Evolutionary conservation across 768 basidiomycete genomes (phyloP).

Genomic region (Galerina sulciceps): DNA sequence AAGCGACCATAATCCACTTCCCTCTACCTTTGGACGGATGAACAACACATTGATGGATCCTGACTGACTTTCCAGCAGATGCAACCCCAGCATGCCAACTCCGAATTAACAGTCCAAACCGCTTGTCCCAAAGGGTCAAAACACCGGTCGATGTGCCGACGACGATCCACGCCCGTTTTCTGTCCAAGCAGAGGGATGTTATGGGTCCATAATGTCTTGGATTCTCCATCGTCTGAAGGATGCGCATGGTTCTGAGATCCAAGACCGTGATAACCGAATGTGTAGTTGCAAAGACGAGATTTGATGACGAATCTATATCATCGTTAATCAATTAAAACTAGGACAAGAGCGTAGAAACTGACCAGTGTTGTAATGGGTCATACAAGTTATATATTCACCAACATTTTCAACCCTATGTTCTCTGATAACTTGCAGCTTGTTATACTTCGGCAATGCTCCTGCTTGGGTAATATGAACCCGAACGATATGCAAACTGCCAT

Average conservation of each 20-base stretch:
- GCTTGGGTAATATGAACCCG: slow-evolving; percentile 75
- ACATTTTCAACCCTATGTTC: slow-evolving; percentile 75
- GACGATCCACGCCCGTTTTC: slow-evolving; percentile 85
- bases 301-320: slow-evolving; percentile 66
- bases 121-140: slow-evolving; percentile 91
- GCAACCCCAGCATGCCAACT: slow-evolving; percentile 81
- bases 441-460: slow-evolving; percentile 80
- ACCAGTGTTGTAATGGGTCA: slow-evolving; percentile 85
- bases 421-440: slow-evolving; percentile 77
- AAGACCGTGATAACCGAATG: slow-evolving; percentile 75
- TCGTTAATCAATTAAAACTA: not conserved
- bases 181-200: slow-evolving; percentile 82
- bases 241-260: slow-evolving; percentile 85
- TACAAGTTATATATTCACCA: slow-evolving; percentile 83
- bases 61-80: slow-evolving; percentile 52
- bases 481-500: slow-evolving; percentile 84
- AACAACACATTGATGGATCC: slow-evolving; percentile 74
- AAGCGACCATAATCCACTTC: slow-evolving; percentile 87
- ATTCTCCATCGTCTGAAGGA: slow-evolving; percentile 79
- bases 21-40: slow-evolving; percentile 90
- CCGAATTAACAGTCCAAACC: slow-evolving; percentile 88
- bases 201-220: slow-evolving; percentile 88
- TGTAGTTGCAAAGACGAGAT: slow-evolving; percentile 85
- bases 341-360: slow-evolving; percentile 10
- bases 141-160: slow-evolving; percentile 87